Conservation (phyloP, 1,284 basidiomycete genomes). For the Ustilago tritici region DNA sequence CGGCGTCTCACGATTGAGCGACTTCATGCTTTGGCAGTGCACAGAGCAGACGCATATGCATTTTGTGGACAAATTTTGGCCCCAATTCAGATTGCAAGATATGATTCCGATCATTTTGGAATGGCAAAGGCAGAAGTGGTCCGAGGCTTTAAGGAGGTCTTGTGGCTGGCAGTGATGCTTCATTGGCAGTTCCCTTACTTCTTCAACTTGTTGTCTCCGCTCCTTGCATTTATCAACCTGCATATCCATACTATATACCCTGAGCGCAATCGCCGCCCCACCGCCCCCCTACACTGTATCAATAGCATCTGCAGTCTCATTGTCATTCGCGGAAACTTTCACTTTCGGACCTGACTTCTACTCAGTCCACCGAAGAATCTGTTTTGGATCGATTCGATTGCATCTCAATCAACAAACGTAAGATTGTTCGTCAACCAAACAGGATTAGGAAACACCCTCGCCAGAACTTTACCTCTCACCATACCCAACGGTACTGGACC, state of each 20-base stretch:
- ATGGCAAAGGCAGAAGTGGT: conserved; percentile 76
- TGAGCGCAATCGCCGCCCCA: too few species aligned
- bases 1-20: conserved; percentile 88
- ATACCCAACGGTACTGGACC: conserved; percentile 90
- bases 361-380: too few species aligned
- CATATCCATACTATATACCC: background rate
- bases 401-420: conserved; percentile 14
- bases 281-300: background rate
- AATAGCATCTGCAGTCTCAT: background rate
- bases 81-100: conserved; percentile 89
- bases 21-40: conserved; percentile 91
- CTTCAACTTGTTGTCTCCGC: background rate
- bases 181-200: background rate
- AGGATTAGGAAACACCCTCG: conserved; percentile 71
- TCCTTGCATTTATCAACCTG: background rate
- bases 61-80: conserved; percentile 92
- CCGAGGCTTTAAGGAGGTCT: conserved; percentile 14
- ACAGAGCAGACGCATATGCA: conserved; percentile 88
- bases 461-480: conserved; percentile 81
- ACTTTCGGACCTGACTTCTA: too few species aligned
- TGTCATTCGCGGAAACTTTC: too few species aligned
- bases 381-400: background rate
- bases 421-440: conserved; percentile 37
- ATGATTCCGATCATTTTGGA: conserved; percentile 85
- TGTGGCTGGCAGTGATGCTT: conserved; percentile 24